Evolutionary conservation across 352 stramenopile genomes (phyloP), one percentile per base, ranked within the genome.

Genomic region (Plasmopara viticola): DNA sequence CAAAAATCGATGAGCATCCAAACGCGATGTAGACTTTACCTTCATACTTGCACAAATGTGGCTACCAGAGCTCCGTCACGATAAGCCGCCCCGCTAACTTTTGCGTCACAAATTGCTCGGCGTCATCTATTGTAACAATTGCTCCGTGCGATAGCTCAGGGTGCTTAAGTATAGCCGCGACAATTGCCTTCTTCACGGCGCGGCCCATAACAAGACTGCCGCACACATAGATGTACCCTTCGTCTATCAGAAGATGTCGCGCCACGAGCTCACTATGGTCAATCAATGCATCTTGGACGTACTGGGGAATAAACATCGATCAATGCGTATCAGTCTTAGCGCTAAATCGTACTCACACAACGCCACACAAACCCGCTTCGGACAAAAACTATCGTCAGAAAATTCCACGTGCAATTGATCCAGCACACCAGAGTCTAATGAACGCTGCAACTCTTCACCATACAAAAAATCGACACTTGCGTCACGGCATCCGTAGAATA

Each of bases 171-270:
- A 91, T 59, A 41, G 75, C 76, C 6, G 59, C 7, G 2, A 72
- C 64, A 20, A 94, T 74, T 12, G 69, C 67, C 8, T 71, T 72
- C 69, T 89, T 91, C 49, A 86, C 78, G 9, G 78, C 78, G 15
- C 78, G 76, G 6, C 84, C 81, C 80, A 94, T 90, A 17, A 64
- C 69, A 29, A 86, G 61, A 47, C 81, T 88, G n/a, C 84, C 84
- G 25, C 84, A 94, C 25, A 94, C 59, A 48, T 74, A 94, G 25
- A 92, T 58, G 60, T 84, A 81, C 31, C 81, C 80, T 30, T 72
- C 56, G 9, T 82, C 51, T 35, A 62, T 48, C 30, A 90, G 50
- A 17, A 91, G 40, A 60, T 90, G 80, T 15, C 67, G 47, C 6
- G 60, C 68, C 9, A 94, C 64, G 9, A 90, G 58, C 42, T 72